Evolutionary conservation across 176 grass and related monocot species (phyloP).

Genomic region (Aegilops tauschii): DNA sequence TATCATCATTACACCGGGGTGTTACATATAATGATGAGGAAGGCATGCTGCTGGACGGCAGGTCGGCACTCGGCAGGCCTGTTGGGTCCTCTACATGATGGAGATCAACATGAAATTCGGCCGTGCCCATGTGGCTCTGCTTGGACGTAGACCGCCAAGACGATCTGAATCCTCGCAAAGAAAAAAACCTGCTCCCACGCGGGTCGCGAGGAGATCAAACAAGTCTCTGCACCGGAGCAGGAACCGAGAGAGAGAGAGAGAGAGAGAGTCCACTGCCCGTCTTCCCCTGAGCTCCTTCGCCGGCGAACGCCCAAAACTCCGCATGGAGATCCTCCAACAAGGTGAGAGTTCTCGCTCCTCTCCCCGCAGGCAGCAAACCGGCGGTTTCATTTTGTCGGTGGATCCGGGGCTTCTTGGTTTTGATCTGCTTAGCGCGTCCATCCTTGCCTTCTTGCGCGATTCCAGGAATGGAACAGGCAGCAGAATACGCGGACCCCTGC

Average conservation of each 20-base stretch:
- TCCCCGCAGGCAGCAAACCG: neutral
- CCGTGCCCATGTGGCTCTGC: neutral
- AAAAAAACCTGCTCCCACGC: neutral
- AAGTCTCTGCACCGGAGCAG: neutral
- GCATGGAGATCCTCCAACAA: neutral
- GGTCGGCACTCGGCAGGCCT: too few species aligned
- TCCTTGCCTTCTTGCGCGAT: neutral
- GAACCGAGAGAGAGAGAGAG: neutral
- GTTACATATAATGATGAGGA: too few species aligned
- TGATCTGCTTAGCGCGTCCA: neutral
- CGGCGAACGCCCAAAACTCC: neutral
- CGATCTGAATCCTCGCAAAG: neutral
- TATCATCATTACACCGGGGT: too few species aligned
- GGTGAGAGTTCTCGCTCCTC: constrained; percentile 3
- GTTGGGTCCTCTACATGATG: too few species aligned
- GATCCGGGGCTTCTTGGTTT: neutral
- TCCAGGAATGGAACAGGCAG: neutral
- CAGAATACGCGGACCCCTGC: too few species aligned
- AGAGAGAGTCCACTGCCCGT: too few species aligned
- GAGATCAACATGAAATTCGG: too few species aligned
- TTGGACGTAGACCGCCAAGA: neutral
- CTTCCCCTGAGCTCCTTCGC: neutral
- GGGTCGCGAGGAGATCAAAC: neutral
- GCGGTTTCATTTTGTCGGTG: neutral
- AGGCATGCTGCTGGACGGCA: too few species aligned